These are phyloP conservation scores for Boletus subparvulus DNA, from an alignment of 768 basidiomycete genomes.

Conservation along the genomic window DNA sequence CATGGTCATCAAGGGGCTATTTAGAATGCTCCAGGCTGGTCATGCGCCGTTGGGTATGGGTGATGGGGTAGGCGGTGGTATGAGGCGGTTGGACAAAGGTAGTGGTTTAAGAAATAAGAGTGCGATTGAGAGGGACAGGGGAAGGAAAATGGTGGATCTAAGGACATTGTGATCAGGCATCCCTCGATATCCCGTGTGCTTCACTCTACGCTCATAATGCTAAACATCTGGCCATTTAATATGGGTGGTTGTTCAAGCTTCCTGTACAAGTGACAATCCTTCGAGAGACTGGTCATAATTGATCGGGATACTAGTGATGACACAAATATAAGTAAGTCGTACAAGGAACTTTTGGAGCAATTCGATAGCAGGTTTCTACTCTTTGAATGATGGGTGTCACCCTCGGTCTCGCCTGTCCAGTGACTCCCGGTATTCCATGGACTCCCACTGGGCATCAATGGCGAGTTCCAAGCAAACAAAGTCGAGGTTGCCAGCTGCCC, in stretches of 20 bases:
- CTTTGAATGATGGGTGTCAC: too few relatives aligned
- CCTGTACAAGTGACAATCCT: too few relatives aligned
- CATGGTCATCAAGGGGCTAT: constrained; percentile 77
- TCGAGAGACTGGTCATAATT: too few relatives aligned
- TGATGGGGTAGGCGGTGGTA: constrained; percentile 73
- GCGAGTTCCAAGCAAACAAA: constrained; percentile 44
- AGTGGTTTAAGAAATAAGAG: constrained; percentile 64
- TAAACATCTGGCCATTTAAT: background rate
- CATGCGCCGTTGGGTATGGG: constrained; percentile 81
- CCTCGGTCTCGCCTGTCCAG: too few relatives aligned
- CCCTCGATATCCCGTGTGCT: background rate
- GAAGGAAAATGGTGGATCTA: constrained; percentile 71
- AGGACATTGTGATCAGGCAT: constrained; percentile 43
- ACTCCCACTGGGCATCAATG: constrained; percentile 4
- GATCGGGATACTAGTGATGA: too few relatives aligned
- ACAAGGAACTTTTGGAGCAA: too few relatives aligned
- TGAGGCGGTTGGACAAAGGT: constrained; percentile 71
- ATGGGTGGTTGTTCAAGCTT: too few relatives aligned
- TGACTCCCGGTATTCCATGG: too few relatives aligned
- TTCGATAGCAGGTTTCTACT: too few relatives aligned
- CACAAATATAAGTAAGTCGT: too few relatives aligned
- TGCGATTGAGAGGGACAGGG: constrained; percentile 80
- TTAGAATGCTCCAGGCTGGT: constrained; percentile 83
- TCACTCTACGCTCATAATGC: background rate
- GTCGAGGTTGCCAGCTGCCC: constrained; percentile 77